Conservation (phyloP, 257 asterid genomes). For the Ophiorrhiza pumila region DNA sequence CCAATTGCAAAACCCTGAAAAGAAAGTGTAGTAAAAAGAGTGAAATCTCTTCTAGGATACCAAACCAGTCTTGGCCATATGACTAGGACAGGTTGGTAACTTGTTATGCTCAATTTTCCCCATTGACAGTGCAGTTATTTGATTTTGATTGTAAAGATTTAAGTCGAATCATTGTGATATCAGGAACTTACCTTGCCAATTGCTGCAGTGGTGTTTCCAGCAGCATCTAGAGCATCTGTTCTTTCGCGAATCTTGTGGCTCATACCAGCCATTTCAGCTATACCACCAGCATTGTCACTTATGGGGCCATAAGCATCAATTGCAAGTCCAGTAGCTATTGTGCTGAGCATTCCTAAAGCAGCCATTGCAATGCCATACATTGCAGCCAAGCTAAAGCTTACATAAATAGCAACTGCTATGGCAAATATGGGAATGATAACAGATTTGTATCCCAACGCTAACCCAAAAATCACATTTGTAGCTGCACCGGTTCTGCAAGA, state of each 20-base stretch:
- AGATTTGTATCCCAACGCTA: slow-evolving; percentile 49
- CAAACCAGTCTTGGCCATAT: no score
- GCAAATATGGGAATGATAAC: slow-evolving; percentile 45
- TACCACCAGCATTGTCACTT: slow-evolving; percentile 53
- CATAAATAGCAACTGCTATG: slow-evolving; percentile 39
- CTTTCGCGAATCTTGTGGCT: slow-evolving; percentile 39
- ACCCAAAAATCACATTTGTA: slow-evolving; percentile 46
- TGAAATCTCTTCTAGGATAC: no score
- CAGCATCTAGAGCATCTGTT: slow-evolving; percentile 50
- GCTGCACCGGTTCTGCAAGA: slow-evolving; percentile 55
- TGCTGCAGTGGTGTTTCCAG: slow-evolving; percentile 54
- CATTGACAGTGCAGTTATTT: no score
- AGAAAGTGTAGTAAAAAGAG: slow-evolving; percentile 43
- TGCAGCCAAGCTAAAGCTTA: slow-evolving; percentile 47
- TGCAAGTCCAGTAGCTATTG: slow-evolving; percentile 48
- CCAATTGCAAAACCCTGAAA: slow-evolving; percentile 86
- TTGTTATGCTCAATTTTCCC: slow-evolving; percentile 22
- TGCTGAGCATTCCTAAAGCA: slow-evolving; percentile 53
- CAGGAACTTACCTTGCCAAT: slow-evolving; percentile 38
- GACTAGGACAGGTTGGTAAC: no score
- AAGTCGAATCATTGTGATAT: background rate
- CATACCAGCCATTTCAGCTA: slow-evolving; percentile 56
- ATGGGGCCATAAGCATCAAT: slow-evolving; percentile 53
- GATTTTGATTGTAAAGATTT: no score
- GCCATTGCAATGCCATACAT: slow-evolving; percentile 50